Base-by-base conservation (phyloP, 768 basidiomycete genomes). In the Boletales sp. region DNA sequence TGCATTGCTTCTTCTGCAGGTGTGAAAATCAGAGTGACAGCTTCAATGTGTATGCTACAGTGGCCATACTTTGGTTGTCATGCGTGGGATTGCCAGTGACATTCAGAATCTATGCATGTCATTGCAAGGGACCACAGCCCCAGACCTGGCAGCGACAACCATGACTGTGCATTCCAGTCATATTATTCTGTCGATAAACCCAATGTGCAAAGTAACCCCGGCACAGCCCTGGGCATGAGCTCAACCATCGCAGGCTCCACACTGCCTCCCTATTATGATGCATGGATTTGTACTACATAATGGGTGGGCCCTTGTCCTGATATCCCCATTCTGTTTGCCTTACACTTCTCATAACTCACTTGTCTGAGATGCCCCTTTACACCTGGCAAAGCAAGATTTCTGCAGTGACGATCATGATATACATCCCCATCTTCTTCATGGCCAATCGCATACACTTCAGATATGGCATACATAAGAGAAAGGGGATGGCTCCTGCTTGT, bases 401-500 rank as follows among this genome's bases (percentile, higher is more conserved):
- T 31, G 80, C 79, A 2, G 81, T 79, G 7, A 72, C 80, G 55
- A 71, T 88, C 40, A 78, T 66, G 13, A 77, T 83, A 53, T 87
- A 86, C 64, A 59, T 76, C 28, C 86, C 84, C 25, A 63, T 86
- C 57, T 63, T 78, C 18, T 53, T 71, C 45, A 46, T 83, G 34
- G 72, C 80, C 1, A 31, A 75, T 42, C 61, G 74, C 36, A 64
- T 84, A 41, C 65, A 74, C 43, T 59, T 74, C 44, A 78, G 74
- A 32, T 81, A 86, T 71, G 80, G 84, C n/a, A n/a, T n/a, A n/a
- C 57, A 65, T 78, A 50, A 72, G 75, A 38, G 77, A 83, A 63
- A 80, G 75, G 30, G 86, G 83, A 51, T 88, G 83, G 83, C 63
- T 86, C n/a, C 78, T 80, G 54, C 72, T 87, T n/a, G 71, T 79